Base-by-base conservation (phyloP, 1,284 basidiomycete genomes). In the Dichomitus squalens region DNA sequence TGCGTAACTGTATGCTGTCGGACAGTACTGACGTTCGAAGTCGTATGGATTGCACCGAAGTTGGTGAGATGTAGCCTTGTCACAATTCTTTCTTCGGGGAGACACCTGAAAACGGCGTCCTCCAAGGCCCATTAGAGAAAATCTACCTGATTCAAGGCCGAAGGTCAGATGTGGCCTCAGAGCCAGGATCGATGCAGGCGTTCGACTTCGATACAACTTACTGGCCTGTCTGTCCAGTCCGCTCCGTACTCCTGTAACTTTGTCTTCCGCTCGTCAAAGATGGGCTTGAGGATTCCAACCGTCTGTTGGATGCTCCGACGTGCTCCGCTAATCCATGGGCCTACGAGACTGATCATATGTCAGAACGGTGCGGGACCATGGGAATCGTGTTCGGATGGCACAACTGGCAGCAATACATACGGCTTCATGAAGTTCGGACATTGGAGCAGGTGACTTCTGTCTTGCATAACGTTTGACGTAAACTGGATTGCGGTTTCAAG, bases 1-100 rank as follows among this genome's bases (percentile, higher is more conserved):
- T 44, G 8, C n/a, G 7, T 33, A 33, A 8, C 8, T n/a, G 7
- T 12, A 16, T 7, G 9, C 7, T 1, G 9, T 5, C 25, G 27
- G 34, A 55, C 18, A 23, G 4, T n/a, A 20, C 65, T 1, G 39
- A 73, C 73, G n/a, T 44, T 68, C 1, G 70, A 67, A 14, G 70
- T 66, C 0, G 73, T 73, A 49, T 73, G 70, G 9, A 70, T 72
- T 2, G 72, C 66, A 4, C 67, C 71, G 54, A 73, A 69, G 55
- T 74, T 73, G 39, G 70, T 52, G 25, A 61, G 43, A 7, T 73
- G 49, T 11, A 72, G 44, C 25, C 62, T 61, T 31, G 63, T 59
- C 2, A 68, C 60, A 12, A 74, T 58, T 1, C 55, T 33, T 4
- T 66, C 49, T 3, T 64, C 54, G 2, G 62, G 56, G 11, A 52